Conservation (phyloP, 768 basidiomycete genomes). For the Boletus edulis region DNA sequence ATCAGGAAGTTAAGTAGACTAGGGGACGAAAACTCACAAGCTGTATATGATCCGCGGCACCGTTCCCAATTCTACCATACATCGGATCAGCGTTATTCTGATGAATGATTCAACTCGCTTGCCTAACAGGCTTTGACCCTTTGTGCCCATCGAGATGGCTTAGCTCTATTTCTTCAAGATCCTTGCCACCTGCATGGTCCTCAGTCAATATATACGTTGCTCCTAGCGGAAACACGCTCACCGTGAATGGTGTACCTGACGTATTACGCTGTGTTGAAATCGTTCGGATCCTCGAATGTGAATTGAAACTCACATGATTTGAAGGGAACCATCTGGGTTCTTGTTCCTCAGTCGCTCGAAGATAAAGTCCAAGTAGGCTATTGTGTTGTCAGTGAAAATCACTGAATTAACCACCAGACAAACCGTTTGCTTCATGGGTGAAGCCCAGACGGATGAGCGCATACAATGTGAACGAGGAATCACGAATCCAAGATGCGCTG, state of each 20-base stretch:
- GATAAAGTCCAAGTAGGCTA: constrained; percentile 91
- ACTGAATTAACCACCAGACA: constrained; percentile 10
- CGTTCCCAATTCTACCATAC: constrained; percentile 76
- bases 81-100: not conserved
- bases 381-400: not conserved
- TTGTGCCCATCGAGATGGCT: constrained; percentile 87
- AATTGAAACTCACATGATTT: constrained; percentile 68
- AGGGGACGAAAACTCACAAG: constrained; percentile 45
- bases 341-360: constrained; percentile 77
- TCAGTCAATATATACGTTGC: not conserved
- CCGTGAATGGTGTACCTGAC: constrained; percentile 85
- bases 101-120: constrained; percentile 1
- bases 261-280: not conserved
- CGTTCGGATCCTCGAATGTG: not conserved
- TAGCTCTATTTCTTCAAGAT: constrained; percentile 82
- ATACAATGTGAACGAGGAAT: constrained; percentile 94
- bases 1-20: not conserved
- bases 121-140: constrained; percentile 78
- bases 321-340: constrained; percentile 88
- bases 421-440: constrained; percentile 87
- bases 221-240: constrained; percentile 17
- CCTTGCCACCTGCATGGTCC: constrained; percentile 54
- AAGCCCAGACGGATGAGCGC: constrained; percentile 92
- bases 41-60: constrained; percentile 92
- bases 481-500: constrained; percentile 90